These are phyloP conservation scores for Ilyonectria mors-panacis DNA, from an alignment of 2,329 filamentous ascomycete genomes.

Conservation along the genomic window DNA sequence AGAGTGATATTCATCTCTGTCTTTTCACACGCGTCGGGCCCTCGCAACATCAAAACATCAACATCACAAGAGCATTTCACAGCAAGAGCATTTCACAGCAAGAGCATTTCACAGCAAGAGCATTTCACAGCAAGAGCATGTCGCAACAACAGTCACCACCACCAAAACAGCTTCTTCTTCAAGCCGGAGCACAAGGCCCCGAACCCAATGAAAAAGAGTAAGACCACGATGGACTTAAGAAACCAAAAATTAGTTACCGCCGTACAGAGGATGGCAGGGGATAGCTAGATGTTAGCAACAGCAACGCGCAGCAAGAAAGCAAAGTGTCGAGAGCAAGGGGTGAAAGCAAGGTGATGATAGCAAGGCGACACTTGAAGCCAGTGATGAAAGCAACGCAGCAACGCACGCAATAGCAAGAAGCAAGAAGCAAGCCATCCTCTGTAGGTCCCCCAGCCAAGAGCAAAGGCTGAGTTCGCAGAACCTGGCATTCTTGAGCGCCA, in stretches of 20 bases:
- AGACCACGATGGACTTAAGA: background rate
- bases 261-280: background rate
- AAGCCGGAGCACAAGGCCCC: conserved; percentile 33
- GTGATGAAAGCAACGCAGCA: background rate
- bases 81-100: too few species aligned
- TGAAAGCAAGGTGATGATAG: too few species aligned
- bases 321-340: too few species aligned
- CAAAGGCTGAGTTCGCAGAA: background rate
- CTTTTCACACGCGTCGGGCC: background rate
- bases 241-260: conserved; percentile 35
- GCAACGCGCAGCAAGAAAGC: too few species aligned
- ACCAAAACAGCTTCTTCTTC: conserved; percentile 37
- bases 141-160: background rate
- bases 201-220: conserved; percentile 42
- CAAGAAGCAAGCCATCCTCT: background rate
- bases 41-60: too few species aligned
- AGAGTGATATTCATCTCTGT: background rate
- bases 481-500: background rate
- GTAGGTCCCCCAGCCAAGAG: background rate
- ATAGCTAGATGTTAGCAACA: background rate
- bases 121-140: background rate
- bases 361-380: too few species aligned
- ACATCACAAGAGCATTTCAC: background rate
- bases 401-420: background rate
- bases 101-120: too few species aligned